phyloP scores from a whole-genome alignment of 352 stramenopile genomes.

The Blastocystis sp. region DNA sequence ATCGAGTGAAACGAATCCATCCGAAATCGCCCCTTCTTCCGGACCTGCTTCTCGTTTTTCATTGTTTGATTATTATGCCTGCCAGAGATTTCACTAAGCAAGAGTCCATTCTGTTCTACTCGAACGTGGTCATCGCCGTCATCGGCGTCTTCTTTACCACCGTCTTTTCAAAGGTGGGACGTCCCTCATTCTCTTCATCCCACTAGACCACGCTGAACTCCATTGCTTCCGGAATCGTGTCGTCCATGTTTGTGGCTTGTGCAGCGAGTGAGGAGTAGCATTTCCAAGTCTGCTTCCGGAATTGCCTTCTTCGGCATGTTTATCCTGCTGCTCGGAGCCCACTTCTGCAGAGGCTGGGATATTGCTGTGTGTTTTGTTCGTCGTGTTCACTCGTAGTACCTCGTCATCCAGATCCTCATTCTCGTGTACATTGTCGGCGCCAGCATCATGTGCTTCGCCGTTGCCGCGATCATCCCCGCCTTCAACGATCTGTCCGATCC shows the following conservation, averaged over 20 bases:
- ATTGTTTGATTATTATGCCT: slow-evolving; percentile 7
- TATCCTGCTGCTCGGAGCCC: background rate
- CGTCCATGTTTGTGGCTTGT: background rate
- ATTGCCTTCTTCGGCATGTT: slow-evolving; percentile 18
- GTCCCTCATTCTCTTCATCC: background rate
- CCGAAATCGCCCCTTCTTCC: background rate
- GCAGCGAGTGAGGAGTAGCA: background rate
- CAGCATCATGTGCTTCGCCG: background rate
- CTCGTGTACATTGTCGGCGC: background rate
- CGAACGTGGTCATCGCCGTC: background rate
- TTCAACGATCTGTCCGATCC: background rate
- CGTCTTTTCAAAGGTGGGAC: background rate
- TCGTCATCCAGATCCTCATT: slow-evolving; percentile 16
- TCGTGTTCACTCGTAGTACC: background rate
- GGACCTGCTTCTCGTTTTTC: background rate
- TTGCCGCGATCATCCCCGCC: background rate
- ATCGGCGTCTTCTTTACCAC: background rate
- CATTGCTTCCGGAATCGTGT: background rate
- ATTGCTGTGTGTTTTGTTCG: background rate
- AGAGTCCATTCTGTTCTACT: slow-evolving; percentile 2
- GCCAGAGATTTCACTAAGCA: slow-evolving; percentile 21
- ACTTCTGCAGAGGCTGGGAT: slow-evolving; percentile 7
- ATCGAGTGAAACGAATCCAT: background rate
- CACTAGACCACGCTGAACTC: background rate
- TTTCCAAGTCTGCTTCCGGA: background rate